Conservation (phyloP, 495 filamentous ascomycete species). For the Hypoxylon cercidicola region DNA sequence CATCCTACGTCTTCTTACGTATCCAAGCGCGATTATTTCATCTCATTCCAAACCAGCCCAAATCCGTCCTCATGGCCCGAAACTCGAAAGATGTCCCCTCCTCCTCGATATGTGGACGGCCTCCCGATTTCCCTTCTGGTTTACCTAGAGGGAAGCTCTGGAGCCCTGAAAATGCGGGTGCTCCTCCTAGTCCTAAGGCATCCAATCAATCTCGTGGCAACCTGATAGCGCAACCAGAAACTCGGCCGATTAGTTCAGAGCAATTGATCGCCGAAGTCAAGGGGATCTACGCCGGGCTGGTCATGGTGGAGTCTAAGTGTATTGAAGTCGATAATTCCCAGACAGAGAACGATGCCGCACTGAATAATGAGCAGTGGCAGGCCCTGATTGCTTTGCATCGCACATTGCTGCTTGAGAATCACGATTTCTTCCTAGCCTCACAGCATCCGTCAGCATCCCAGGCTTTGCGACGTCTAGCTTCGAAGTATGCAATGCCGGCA, state of each 20-base stretch:
- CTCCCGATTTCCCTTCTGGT: no score
- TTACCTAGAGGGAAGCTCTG: no score
- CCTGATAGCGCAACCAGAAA: slow-evolving; percentile 61
- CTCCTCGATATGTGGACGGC: no score
- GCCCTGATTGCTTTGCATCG: slow-evolving; percentile 75
- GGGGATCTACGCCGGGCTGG: slow-evolving; percentile 73
- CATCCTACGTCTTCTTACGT: no score
- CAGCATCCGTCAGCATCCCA: slow-evolving; percentile 77
- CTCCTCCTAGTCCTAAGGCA: no score
- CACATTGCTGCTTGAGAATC: slow-evolving; percentile 78
- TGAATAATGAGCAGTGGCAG: slow-evolving; percentile 73
- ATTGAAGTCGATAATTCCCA: slow-evolving; percentile 73
- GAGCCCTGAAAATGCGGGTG: no score
- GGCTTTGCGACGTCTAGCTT: slow-evolving; percentile 67
- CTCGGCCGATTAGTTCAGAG: slow-evolving; percentile 69
- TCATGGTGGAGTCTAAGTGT: slow-evolving; percentile 79
- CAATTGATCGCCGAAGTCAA: slow-evolving; percentile 72
- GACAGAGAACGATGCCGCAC: slow-evolving; percentile 48
- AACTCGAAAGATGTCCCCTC: no score
- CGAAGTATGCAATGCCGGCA: slow-evolving; percentile 83
- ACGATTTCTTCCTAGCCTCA: slow-evolving; percentile 82
- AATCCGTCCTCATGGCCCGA: no score
- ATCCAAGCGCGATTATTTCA: no score
- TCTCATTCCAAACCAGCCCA: no score
- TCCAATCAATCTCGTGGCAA: no score